A percentile compares a stretch with the other conserved stretches of the same genome.
Conservation (phyloP, 257 asterid species). For the Thymus quinquecostatus region DNA sequence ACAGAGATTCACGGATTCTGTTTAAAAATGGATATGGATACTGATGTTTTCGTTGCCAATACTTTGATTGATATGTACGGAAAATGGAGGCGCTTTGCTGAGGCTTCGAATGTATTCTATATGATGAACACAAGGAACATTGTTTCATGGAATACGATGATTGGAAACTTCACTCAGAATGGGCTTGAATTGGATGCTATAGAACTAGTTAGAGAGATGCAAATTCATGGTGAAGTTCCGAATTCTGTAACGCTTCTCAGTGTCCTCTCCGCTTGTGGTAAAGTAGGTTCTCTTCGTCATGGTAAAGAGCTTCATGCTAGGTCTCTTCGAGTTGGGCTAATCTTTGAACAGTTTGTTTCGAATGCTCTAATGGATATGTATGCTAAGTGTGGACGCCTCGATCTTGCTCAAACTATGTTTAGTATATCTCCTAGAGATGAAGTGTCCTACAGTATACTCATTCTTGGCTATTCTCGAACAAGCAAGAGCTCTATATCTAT, state of each 20-base stretch:
- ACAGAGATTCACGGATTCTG: background rate
- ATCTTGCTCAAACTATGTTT: slow-evolving; percentile 7
- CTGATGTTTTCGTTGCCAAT: slow-evolving; percentile 4
- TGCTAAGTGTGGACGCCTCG: slow-evolving; percentile 1
- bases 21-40: background rate
- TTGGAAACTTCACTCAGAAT: background rate
- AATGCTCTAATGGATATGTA: slow-evolving; percentile 4
- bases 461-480: background rate
- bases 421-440: background rate
- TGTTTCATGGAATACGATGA: background rate
- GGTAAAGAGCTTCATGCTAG: slow-evolving; percentile 10
- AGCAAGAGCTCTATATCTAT: background rate
- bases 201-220: slow-evolving; percentile 14
- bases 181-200: background rate
- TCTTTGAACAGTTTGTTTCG: background rate
- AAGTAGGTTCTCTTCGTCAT: slow-evolving; percentile 1
- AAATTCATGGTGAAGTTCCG: slow-evolving; percentile 13
- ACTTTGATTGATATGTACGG: slow-evolving; percentile 9
- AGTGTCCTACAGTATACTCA: background rate
- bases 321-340: background rate
- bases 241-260: background rate
- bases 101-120: background rate
- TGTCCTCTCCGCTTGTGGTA: background rate
- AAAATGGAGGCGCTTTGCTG: background rate
- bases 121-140: background rate